Conservation (phyloP, 306 rosid species). For the Cotoneaster glaucophyllus region DNA sequence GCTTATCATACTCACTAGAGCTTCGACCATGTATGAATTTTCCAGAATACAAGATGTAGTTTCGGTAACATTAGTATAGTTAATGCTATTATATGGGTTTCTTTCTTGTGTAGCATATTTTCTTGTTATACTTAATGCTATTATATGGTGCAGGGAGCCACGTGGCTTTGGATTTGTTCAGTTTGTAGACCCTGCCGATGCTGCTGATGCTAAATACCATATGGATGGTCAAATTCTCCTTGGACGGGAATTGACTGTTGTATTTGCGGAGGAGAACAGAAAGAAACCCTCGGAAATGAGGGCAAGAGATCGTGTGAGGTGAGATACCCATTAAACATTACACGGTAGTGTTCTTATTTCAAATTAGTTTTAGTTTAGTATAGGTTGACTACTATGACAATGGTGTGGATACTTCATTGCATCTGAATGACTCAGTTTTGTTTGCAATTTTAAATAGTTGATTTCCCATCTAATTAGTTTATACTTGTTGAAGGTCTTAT, state of each 20-base stretch:
- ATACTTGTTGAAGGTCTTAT: background rate
- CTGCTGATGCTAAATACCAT: slow-evolving; percentile 57
- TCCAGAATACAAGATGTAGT: slow-evolving; percentile 3
- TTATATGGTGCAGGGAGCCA: slow-evolving; percentile 50
- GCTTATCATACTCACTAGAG: slow-evolving; percentile 8
- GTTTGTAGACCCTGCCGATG: slow-evolving; percentile 66
- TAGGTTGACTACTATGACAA: background rate
- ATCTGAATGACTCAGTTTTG: background rate
- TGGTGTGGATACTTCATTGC: no score
- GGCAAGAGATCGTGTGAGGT: slow-evolving; percentile 53
- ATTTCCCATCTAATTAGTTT: background rate
- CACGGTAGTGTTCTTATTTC: background rate
- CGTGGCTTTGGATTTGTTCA: slow-evolving; percentile 82
- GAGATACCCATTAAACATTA: slow-evolving; percentile 9
- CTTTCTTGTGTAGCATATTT: background rate
- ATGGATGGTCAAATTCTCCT: slow-evolving; percentile 66
- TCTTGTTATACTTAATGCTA: background rate
- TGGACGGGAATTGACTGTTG: slow-evolving; percentile 71
- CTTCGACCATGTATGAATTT: slow-evolving; percentile 16
- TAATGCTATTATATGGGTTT: no score
- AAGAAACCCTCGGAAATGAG: slow-evolving; percentile 84
- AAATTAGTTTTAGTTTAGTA: background rate
- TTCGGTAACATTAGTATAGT: background rate
- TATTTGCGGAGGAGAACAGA: slow-evolving; percentile 76
- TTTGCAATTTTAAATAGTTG: background rate